Conservation (phyloP, 2,329 filamentous ascomycete species). For the Penicillium verrucosum region DNA sequence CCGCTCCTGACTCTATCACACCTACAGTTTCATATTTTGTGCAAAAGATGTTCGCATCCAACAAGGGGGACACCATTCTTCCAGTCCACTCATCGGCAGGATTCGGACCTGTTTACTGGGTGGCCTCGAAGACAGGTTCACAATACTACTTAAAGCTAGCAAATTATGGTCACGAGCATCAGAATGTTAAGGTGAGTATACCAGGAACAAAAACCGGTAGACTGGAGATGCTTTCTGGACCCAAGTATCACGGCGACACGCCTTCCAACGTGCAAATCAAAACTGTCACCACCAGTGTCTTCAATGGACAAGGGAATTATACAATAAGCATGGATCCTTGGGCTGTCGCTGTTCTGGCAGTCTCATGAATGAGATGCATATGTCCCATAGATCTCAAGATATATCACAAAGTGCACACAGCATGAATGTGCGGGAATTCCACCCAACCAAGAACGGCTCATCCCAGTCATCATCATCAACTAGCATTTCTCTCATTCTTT, state of each 20-base stretch:
- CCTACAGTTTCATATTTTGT: slow-evolving; percentile 37
- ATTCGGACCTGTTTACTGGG: slow-evolving; percentile 38
- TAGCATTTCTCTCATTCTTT: too few species aligned
- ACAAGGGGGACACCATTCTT: slow-evolving; percentile 31
- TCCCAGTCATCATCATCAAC: too few species aligned
- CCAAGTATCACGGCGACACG: slow-evolving; percentile 17
- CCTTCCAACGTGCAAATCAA: slow-evolving; percentile 19
- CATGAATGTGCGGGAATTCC: too few species aligned
- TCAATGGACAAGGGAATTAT: slow-evolving; percentile 15
- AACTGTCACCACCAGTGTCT: slow-evolving; percentile 13
- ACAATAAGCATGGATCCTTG: slow-evolving; percentile 24
- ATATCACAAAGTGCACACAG: slow-evolving; percentile 8
- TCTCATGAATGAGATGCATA: slow-evolving; percentile 10
- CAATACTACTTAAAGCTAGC: slow-evolving; percentile 31
- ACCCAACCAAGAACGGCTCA: too few species aligned
- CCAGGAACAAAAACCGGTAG: slow-evolving; percentile 20
- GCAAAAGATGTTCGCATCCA: slow-evolving; percentile 36
- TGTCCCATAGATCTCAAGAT: neutral
- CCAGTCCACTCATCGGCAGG: slow-evolving; percentile 25
- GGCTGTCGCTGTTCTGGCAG: slow-evolving; percentile 26
- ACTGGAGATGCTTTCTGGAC: slow-evolving; percentile 26
- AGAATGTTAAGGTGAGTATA: slow-evolving; percentile 28
- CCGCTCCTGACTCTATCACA: slow-evolving; percentile 27
- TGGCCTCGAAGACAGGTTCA: slow-evolving; percentile 24
- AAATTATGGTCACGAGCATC: slow-evolving; percentile 27